These are phyloP conservation scores for Boletus rex-veris DNA, from an alignment of 768 basidiomycete species.

Conservation along the genomic window DNA sequence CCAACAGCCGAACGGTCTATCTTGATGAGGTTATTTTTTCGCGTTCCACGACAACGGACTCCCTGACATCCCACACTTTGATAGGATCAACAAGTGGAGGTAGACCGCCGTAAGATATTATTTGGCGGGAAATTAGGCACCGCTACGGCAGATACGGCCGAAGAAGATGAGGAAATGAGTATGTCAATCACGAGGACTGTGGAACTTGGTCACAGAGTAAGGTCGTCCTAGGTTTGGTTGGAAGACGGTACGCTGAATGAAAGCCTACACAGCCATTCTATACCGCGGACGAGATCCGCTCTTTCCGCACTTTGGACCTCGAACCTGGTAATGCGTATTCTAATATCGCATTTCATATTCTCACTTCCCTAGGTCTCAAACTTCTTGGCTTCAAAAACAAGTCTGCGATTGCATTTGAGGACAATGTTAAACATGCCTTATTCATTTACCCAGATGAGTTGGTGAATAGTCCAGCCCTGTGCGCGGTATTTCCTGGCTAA, in stretches of 20 bases:
- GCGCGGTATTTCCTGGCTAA: neutral
- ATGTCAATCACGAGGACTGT: conserved; percentile 42
- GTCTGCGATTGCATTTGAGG: conserved; percentile 69
- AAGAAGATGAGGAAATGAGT: conserved; percentile 38
- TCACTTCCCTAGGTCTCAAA: conserved; percentile 59
- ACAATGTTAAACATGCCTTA: conserved; percentile 87
- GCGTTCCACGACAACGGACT: neutral
- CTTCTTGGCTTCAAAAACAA: conserved; percentile 89
- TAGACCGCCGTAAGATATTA: conserved; percentile 24
- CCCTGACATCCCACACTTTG: conserved; percentile 6
- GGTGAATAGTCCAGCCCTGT: conserved; percentile 40
- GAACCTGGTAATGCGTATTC: conserved; percentile 55
- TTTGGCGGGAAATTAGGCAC: conserved; percentile 38
- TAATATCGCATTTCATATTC: neutral
- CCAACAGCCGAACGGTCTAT: conserved; percentile 63
- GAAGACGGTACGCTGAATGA: neutral
- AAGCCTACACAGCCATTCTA: conserved; percentile 63
- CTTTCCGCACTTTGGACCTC: conserved; percentile 78
- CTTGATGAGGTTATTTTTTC: conserved; percentile 56
- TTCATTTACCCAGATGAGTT: conserved; percentile 93
- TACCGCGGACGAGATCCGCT: conserved; percentile 74
- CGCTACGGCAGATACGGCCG: conserved; percentile 25
- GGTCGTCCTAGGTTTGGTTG: neutral
- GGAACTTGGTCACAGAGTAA: conserved; percentile 51
- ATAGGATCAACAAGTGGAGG: conserved; percentile 30